Conservation (phyloP, 805 yeast species). For the Ogataea pini region DNA sequence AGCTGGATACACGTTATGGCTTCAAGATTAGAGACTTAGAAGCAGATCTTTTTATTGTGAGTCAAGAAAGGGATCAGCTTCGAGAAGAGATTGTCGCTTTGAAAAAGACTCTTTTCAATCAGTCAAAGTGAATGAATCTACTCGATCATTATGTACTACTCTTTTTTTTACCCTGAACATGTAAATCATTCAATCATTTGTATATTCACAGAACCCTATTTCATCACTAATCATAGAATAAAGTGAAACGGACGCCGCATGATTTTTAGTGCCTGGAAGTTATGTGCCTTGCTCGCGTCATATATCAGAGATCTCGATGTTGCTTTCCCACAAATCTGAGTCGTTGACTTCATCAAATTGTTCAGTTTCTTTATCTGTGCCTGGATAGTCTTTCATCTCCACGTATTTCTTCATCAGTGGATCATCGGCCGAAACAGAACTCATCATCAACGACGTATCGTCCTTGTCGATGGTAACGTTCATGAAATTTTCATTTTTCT, state of each 20-base stretch:
- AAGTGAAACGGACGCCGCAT: neutral
- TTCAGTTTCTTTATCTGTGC: constrained; percentile 2
- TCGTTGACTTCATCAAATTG: constrained; percentile 20
- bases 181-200: neutral
- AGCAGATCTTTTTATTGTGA: constrained; percentile 77
- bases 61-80: constrained; percentile 81
- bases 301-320: constrained; percentile 6
- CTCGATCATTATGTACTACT: too few relatives aligned
- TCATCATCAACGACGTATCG: constrained; percentile 11
- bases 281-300: neutral
- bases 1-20: constrained; percentile 57
- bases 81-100: constrained; percentile 58
- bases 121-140: too few relatives aligned
- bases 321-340: constrained; percentile 30
- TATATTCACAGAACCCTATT: neutral
- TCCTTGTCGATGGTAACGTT: constrained; percentile 14
- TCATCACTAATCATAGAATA: neutral
- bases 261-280: neutral
- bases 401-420: constrained; percentile 1
- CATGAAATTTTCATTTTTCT: constrained; percentile 17
- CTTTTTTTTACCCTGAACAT: neutral
- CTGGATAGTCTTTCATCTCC: neutral
- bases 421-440: constrained; percentile 9
- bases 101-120: constrained; percentile 53
- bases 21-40: constrained; percentile 79